Percentiles rank a stretch among this genome's conserved stretches.
phyloP scores from a whole-genome alignment of 306 rosid genomes.

The Cyclanthera cordifolia region DNA sequence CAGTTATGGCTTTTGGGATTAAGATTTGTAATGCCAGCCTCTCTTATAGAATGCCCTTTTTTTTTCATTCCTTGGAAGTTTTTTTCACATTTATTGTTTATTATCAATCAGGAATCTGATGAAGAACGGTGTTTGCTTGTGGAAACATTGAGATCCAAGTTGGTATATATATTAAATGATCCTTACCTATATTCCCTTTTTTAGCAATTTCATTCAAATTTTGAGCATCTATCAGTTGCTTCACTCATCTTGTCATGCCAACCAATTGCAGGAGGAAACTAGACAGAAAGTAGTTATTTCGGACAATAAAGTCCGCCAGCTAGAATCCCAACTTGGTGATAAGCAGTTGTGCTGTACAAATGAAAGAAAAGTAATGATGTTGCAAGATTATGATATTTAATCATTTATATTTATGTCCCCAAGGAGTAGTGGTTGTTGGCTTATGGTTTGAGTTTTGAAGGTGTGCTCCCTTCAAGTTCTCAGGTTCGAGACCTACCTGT shows the following conservation, averaged over 20 bases:
- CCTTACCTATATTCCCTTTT: background rate
- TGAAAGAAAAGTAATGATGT: slow-evolving; percentile 41
- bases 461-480: no score
- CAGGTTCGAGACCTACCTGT: no score
- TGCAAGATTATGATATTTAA: slow-evolving; percentile 7
- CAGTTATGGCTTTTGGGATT: slow-evolving; percentile 1
- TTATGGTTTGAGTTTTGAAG: no score
- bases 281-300: slow-evolving; percentile 71
- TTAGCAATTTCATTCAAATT: background rate
- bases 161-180: slow-evolving; percentile 38
- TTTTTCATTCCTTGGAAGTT: background rate
- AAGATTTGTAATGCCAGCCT: background rate
- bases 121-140: slow-evolving; percentile 52
- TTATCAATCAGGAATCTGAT: slow-evolving; percentile 55
- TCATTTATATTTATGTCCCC: background rate
- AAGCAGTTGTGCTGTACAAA: slow-evolving; percentile 51
- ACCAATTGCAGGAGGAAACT: slow-evolving; percentile 62
- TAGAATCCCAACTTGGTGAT: slow-evolving; percentile 59
- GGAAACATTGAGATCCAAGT: slow-evolving; percentile 74
- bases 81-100: background rate
- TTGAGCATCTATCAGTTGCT: slow-evolving; percentile 12
- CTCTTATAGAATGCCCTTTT: background rate
- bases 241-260: slow-evolving; percentile 18
- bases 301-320: slow-evolving; percentile 75
- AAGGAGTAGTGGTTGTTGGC: no score